Percentiles rank a stretch among this genome's conserved stretches.
phyloP scores from a whole-genome alignment of 805 yeast genomes.

The Sugiyamaella americana region DNA sequence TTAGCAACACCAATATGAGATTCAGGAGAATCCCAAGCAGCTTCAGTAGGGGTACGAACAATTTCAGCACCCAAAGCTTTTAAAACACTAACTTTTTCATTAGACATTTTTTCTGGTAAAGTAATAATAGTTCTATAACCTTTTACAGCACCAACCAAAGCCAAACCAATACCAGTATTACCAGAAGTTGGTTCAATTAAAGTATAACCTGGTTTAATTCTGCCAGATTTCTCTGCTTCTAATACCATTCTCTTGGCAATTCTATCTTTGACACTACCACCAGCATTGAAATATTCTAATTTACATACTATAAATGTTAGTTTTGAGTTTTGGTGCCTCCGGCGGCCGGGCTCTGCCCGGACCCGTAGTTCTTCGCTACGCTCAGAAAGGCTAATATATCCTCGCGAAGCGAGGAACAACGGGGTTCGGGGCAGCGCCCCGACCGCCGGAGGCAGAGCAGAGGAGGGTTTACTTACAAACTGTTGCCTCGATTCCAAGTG shows the following conservation, averaged over 20 bases:
- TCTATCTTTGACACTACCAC: conserved; percentile 86
- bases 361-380: background rate
- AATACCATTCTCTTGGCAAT: conserved; percentile 83
- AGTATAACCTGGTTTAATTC: conserved; percentile 79
- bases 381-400: background rate
- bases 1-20: conserved; percentile 85
- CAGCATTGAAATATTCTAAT: conserved; percentile 78
- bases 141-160: conserved; percentile 77
- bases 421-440: background rate
- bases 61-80: conserved; percentile 89
- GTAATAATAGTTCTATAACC: conserved; percentile 86
- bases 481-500: conserved; percentile 63
- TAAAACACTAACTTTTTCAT: conserved; percentile 80
- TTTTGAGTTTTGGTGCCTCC: background rate
- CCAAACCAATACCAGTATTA: conserved; percentile 87
- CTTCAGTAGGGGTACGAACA: conserved; percentile 85
- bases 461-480: conserved; percentile 12
- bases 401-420: background rate
- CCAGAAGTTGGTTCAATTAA: conserved; percentile 88
- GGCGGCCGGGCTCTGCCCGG: background rate
- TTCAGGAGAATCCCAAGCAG: conserved; percentile 90
- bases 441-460: background rate
- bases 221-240: conserved; percentile 72
- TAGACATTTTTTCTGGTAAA: conserved; percentile 86
- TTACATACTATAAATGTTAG: conserved; percentile 49